Evolutionary conservation across 2,329 filamentous ascomycete genomes (phyloP).

Genomic region (Aphanoascus verrucosus): DNA sequence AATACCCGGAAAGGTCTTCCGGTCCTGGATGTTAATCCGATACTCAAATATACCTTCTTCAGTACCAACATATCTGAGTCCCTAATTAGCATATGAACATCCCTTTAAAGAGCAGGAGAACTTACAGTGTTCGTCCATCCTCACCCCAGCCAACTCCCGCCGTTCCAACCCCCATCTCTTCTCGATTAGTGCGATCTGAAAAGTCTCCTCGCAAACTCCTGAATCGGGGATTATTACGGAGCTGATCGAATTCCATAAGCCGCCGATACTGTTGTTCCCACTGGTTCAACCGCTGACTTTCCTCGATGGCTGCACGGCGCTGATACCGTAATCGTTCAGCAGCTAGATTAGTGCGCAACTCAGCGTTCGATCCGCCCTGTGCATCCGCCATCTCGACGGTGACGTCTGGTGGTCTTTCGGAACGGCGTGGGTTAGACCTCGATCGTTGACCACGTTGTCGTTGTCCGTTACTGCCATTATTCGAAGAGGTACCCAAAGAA

Average conservation of each 20-base stretch:
- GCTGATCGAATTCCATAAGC: conserved; percentile 26
- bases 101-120: conserved; percentile 11
- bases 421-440: conserved; percentile 27
- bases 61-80: conserved; percentile 37
- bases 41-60: conserved; percentile 41
- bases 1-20: conserved; percentile 39
- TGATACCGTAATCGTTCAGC: conserved; percentile 32
- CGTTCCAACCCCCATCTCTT: conserved; percentile 33
- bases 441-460: conserved; percentile 25
- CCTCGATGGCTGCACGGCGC: conserved; percentile 28
- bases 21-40: conserved; percentile 37
- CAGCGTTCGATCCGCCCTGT: conserved; percentile 15
- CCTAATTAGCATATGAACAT: conserved; percentile 12
- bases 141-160: conserved; percentile 40
- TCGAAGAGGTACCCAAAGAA: background rate
- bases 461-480: conserved; percentile 14
- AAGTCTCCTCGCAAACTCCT: conserved; percentile 30
- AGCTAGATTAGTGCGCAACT: conserved; percentile 31
- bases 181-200: conserved; percentile 25
- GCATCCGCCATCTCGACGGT: conserved; percentile 23
- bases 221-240: conserved; percentile 31
- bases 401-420: conserved; percentile 22
- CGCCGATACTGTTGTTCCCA: conserved; percentile 28
- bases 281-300: conserved; percentile 23
- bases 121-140: conserved; percentile 39